phyloP scores from a whole-genome alignment of 208 protist genomes.

The Acanthamoeba castellanii region DNA sequence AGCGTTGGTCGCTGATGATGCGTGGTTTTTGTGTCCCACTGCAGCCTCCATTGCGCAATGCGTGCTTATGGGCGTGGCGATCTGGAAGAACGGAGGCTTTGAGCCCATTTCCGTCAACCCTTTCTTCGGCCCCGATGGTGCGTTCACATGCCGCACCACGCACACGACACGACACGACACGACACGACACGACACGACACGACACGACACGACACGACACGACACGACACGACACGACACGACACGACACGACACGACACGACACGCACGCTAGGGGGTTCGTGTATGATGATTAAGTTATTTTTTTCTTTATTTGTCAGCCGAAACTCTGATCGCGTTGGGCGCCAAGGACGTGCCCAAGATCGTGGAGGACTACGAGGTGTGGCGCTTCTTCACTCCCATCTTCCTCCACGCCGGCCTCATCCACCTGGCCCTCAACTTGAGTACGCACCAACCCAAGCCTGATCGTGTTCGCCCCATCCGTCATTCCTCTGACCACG shows the following conservation, averaged over 20 bases:
- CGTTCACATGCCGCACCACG: neutral
- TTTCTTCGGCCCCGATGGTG: slow-evolving; percentile 21
- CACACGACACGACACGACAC: neutral
- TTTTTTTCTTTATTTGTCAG: neutral
- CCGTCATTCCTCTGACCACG: too few relatives aligned
- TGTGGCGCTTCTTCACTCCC: slow-evolving; percentile 77
- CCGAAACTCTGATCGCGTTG: slow-evolving; percentile 34
- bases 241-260: too few relatives aligned
- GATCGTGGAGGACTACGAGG: slow-evolving; percentile 36
- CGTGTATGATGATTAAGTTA: neutral
- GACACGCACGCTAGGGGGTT: neutral
- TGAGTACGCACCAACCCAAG: neutral
- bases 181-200: too few relatives aligned
- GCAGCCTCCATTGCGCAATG: neutral
- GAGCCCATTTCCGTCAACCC: slow-evolving; percentile 59
- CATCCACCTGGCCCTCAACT: slow-evolving; percentile 64
- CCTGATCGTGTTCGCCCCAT: neutral
- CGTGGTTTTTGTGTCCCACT: neutral
- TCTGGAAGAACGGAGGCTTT: slow-evolving; percentile 58
- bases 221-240: neutral
- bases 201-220: too few relatives aligned
- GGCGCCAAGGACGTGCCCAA: slow-evolving; percentile 73
- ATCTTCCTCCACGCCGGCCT: slow-evolving; percentile 85
- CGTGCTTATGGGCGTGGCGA: slow-evolving; percentile 33
- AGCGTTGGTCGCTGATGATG: neutral